Evolutionary conservation across 331 rosid genomes (phyloP).

Genomic region (Quercus lobata): DNA sequence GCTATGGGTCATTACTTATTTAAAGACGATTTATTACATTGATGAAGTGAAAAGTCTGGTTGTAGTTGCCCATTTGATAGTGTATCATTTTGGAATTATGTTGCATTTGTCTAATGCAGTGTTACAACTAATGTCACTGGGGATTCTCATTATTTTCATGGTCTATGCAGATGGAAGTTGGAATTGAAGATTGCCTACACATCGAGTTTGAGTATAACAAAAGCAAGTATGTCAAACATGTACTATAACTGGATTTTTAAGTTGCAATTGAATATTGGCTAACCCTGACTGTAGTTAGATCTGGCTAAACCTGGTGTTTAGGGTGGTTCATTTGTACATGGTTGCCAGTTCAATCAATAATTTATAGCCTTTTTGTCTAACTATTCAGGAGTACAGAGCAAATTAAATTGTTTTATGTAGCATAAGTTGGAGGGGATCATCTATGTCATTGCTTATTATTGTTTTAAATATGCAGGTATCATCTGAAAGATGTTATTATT

Average conservation of each 20-base stretch:
- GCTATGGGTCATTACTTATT: not conserved
- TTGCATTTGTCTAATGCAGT: slow-evolving; percentile 8
- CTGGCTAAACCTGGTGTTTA: not conserved
- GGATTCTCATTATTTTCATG: not conserved
- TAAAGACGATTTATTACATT: not conserved
- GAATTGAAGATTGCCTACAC: slow-evolving; percentile 94
- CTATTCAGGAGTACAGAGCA: not conserved
- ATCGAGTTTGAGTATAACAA: slow-evolving; percentile 93
- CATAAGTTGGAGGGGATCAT: not conserved
- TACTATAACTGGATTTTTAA: slow-evolving; percentile 9
- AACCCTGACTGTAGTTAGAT: not conserved
- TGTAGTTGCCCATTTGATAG: slow-evolving; percentile 7
- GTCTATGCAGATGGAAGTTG: slow-evolving; percentile 84
- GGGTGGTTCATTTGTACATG: not conserved
- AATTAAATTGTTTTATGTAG: not conserved
- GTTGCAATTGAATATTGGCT: not conserved
- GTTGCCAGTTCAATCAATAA: not conserved
- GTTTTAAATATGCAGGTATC: slow-evolving; percentile 58
- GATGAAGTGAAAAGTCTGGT: slow-evolving; percentile 1
- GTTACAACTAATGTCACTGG: not conserved
- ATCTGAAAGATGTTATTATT: slow-evolving; percentile 83
- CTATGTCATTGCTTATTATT: slow-evolving; percentile 4
- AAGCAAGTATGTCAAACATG: slow-evolving; percentile 74
- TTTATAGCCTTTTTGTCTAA: not conserved
- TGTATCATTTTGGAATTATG: slow-evolving; percentile 1